Base-by-base conservation (phyloP, 768 basidiomycete species). In the Trametes villosa region DNA sequence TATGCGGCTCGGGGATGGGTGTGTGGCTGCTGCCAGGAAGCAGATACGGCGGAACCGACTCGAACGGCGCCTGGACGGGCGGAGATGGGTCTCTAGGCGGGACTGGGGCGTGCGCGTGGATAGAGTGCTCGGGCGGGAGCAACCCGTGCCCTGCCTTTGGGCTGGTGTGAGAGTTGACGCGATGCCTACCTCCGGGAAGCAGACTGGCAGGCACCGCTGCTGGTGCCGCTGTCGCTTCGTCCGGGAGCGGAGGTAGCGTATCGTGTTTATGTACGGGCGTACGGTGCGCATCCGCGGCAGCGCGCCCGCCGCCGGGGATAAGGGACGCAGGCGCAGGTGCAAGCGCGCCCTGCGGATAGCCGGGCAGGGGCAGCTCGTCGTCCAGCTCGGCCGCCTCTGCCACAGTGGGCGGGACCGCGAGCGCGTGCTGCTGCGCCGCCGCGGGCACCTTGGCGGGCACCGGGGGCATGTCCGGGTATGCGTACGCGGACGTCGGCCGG, bases 181-280 rank as follows among this genome's bases (percentile, higher is more conserved):
- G 41, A 9, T 17, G 6, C 11, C 44, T 62, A 11, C 70, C 70
- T 3, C 78, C 75, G 17, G 83, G 77, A 34, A 79, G 80, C n/a
- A 84, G 75, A 31, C 77, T 71, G 1, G 75, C 68, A 9, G 84
- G 81, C 13, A 79, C 44, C 22, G 58, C 31, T 9, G n/a, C 57
- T 11, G 66, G 46, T 9, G 33, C 30, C 3, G 27, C 50, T 18
- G 3, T 30, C 18, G 55, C 27, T 17, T 72, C 67, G 13, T 72
- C 73, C 0, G 79, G 80, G 24, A 79, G 67, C 18, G 81, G 77
- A 13, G 83, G 81, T 12, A 82, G 71, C 8, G 74, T 63, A 36
- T 75, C 71, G 22, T 75, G 65, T 31, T 69, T 53, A 51, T 52
- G 63, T 36, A 70, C 52, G 13, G 68, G 41, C 36, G 58, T 31